Evolutionary conservation across 2,329 filamentous ascomycete species (phyloP).

Genomic region (Waltergamsia citrina): DNA sequence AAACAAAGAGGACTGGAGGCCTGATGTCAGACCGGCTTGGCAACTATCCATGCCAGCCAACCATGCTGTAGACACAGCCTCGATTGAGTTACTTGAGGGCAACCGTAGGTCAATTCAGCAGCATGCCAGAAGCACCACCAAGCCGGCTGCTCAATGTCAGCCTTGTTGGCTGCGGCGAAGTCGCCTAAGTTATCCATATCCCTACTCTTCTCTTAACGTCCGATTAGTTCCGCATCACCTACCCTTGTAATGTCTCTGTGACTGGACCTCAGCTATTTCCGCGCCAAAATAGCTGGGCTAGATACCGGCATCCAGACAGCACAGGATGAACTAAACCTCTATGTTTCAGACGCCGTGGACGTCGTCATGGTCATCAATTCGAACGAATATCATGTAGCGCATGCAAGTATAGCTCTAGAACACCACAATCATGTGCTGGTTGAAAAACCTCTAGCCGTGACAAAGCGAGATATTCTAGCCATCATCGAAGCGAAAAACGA

Average conservation of each 20-base stretch:
- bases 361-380: conserved; percentile 43
- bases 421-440: conserved; percentile 47
- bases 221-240: conserved; percentile 32
- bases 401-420: conserved; percentile 40
- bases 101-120: no score
- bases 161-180: no score
- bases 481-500: conserved; percentile 39
- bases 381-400: conserved; percentile 44
- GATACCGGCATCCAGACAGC: conserved; percentile 17
- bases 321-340: conserved; percentile 28
- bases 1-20: no score
- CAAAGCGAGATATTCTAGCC: conserved; percentile 29
- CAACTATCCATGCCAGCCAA: no score
- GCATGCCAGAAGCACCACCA: no score
- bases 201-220: conserved; percentile 34
- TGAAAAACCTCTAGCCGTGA: conserved; percentile 48
- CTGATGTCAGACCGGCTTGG: no score
- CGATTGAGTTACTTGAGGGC: no score
- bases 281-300: conserved; percentile 11
- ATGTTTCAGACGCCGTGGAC: conserved; percentile 32
- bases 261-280: conserved; percentile 15
- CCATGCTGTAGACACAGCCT: no score
- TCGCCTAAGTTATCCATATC: conserved; percentile 43
- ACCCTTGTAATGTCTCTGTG: conserved; percentile 42
- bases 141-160: no score